Evolutionary conservation across 192 early-diverging fungal species (phyloP), one percentile per base, ranked within the genome.

Genomic region (Backusella mclennaniae): DNA sequence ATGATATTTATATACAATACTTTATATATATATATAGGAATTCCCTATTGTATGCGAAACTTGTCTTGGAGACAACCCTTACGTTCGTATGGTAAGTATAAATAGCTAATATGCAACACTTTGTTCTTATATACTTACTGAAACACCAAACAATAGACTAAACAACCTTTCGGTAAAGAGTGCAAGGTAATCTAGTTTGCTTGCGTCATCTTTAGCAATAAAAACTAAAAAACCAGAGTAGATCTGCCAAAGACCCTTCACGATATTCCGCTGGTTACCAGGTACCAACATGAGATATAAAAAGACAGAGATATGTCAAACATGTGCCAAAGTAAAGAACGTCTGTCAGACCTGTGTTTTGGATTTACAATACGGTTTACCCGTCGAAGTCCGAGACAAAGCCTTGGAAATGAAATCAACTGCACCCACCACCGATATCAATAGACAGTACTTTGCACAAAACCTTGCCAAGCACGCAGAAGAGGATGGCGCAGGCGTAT

Each of bases 281-380:
- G 98, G 98, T 17, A 87, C 90, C 21, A 95, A 95, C 6, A 96
- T 95, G 95, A 91, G 97, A 71, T 95, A 93, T 88, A 99, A 98
- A 80, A 98, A 99, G 88, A 99, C 98, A 0, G 96, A 99, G 81
- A 94, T 99, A 71, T 99, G 98, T 74, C 94, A 96, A 81, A 95
- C 95, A 0, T 99, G 98, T 79, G 94, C 98, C 39, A 97, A 98
- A 81, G 87, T 99, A 77, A 99, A 99, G 85, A 99, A 99, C 83
- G 95, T 96, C 11, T 99, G 98, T 73, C 98, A 99, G 79, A 97
- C 97, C 7, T 99, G 98, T 79, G 85, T 98, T 19, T 84, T 98
- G 52, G 97, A 99, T 86, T 88, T 98, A n/a, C 94, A 98, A 80
- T 95, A 92, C 80, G 94, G 93, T 46, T 84, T 99, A 69, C 97